A percentile compares a stretch with the other conserved stretches of the same genome.
These are phyloP conservation scores for Tulasnella calospora DNA, from an alignment of 768 basidiomycete species.

Conservation along the genomic window DNA sequence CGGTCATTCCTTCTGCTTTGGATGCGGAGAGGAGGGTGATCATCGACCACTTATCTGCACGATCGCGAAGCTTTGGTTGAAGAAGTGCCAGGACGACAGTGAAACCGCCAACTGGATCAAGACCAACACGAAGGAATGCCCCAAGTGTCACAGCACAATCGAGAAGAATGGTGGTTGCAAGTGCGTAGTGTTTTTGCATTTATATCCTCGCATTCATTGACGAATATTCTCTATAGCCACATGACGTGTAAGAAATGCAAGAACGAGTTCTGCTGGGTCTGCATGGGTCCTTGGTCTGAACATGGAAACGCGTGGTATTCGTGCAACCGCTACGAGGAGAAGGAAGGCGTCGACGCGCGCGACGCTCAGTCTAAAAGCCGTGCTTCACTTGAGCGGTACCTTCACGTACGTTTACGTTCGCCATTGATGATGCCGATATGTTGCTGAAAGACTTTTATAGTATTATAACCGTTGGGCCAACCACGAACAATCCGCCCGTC, in stretches of 20 bases:
- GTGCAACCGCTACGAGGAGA: slow-evolving; percentile 96
- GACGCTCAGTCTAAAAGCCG: slow-evolving; percentile 88
- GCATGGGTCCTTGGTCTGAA: slow-evolving; percentile 98
- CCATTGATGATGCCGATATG: slow-evolving; percentile 12
- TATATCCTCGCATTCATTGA: slow-evolving; percentile 17
- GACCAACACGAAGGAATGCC: slow-evolving; percentile 98
- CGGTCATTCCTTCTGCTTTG: slow-evolving; percentile 86
- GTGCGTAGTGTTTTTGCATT: slow-evolving; percentile 49
- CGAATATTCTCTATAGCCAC: slow-evolving; percentile 53
- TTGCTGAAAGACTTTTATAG: slow-evolving; percentile 41
- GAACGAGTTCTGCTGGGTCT: slow-evolving; percentile 98
- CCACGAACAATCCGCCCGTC: slow-evolving; percentile 98
- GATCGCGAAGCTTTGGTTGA: slow-evolving; percentile 88
- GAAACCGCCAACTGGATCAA: slow-evolving; percentile 99
- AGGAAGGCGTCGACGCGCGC: slow-evolving; percentile 76
- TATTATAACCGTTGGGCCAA: slow-evolving; percentile 99
- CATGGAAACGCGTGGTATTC: slow-evolving; percentile 98
- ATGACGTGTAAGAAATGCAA: slow-evolving; percentile 99
- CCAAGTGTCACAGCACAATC: slow-evolving; percentile 93
- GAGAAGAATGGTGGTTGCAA: slow-evolving; percentile 99
- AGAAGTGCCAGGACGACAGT: slow-evolving; percentile 95
- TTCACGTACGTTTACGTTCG: slow-evolving; percentile 62
- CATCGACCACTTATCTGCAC: slow-evolving; percentile 88
- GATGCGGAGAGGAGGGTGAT: slow-evolving; percentile 80
- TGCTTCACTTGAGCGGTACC: slow-evolving; percentile 88